Percentiles rank a stretch among this genome's conserved stretches.
phyloP scores from a whole-genome alignment of 768 basidiomycete genomes.

The Macrolepiota dolichaula region DNA sequence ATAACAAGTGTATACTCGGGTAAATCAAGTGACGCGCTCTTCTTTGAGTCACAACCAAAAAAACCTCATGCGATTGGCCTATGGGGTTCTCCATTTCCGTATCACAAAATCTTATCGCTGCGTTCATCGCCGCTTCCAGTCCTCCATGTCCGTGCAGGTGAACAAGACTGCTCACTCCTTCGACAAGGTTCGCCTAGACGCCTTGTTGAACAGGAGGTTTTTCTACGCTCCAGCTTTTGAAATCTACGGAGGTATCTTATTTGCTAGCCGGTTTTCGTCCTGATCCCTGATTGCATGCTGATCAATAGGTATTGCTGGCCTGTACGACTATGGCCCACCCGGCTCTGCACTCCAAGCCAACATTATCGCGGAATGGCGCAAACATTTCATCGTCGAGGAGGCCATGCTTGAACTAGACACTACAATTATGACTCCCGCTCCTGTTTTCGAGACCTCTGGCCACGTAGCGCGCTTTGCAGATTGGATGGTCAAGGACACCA shows the following conservation, averaged over 20 bases:
- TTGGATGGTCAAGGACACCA: constrained; percentile 97
- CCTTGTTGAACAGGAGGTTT: constrained; percentile 84
- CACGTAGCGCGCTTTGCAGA: constrained; percentile 98
- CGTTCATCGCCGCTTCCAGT: constrained; percentile 25
- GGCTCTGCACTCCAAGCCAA: constrained; percentile 96
- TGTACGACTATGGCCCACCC: constrained; percentile 98
- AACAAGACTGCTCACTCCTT: constrained; percentile 87
- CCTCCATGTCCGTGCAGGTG: constrained; percentile 37
- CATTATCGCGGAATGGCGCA: constrained; percentile 94
- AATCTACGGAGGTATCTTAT: constrained; percentile 88
- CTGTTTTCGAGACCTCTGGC: constrained; percentile 95
- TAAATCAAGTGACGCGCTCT: constrained; percentile 5
- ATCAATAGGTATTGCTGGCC: constrained; percentile 81
- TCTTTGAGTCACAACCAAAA: constrained; percentile 18
- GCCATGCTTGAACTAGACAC: constrained; percentile 99
- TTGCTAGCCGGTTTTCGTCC: background rate
- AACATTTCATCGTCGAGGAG: constrained; percentile 98
- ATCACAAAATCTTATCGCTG: constrained; percentile 27
- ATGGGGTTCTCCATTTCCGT: constrained; percentile 19
- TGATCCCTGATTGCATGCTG: constrained; percentile 7
- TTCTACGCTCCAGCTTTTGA: constrained; percentile 99
- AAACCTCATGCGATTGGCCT: constrained; percentile 26
- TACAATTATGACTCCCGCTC: constrained; percentile 92
- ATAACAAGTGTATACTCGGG: background rate
- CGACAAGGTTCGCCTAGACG: constrained; percentile 83